Conservation (phyloP, 306 rosid genomes). For the Pyrus pyrifolia region DNA sequence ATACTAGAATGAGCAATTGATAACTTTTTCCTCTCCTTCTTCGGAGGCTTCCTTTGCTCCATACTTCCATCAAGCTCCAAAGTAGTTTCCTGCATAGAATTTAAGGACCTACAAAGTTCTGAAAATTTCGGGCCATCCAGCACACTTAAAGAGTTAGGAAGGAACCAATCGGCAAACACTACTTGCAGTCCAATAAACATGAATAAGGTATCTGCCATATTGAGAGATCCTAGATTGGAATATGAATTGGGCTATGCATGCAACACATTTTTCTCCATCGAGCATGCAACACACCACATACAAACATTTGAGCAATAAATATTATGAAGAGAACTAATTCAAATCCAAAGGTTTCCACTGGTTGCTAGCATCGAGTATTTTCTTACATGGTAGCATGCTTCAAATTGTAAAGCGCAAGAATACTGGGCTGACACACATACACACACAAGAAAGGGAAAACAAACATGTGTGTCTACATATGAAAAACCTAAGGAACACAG, state of each 20-base stretch:
- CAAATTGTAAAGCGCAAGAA: not conserved
- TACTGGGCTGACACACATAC: not conserved
- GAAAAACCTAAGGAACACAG: not conserved
- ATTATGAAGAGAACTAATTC: not conserved
- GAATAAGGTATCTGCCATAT: not conserved
- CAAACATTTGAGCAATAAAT: not conserved
- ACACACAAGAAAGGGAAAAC: not conserved
- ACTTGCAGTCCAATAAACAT: not conserved
- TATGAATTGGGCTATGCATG: not conserved
- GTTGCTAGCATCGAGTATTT: not conserved
- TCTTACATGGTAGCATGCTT: not conserved
- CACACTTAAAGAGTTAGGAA: slow-evolving; percentile 9
- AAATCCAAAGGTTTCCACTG: not conserved
- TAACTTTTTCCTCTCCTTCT: slow-evolving; percentile 75
- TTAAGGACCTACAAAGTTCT: slow-evolving; percentile 74
- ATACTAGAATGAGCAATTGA: slow-evolving; percentile 56
- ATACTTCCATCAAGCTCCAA: slow-evolving; percentile 48
- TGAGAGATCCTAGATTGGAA: not conserved
- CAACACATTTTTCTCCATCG: not conserved
- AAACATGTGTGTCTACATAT: not conserved
- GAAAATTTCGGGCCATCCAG: slow-evolving; percentile 25
- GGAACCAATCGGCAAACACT: not conserved
- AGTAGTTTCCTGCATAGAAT: slow-evolving; percentile 35
- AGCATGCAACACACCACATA: not conserved
- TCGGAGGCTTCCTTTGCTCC: slow-evolving; percentile 54